phyloP scores from a whole-genome alignment of 1,139 yeast species.

The Suhomyces panamericanus region DNA sequence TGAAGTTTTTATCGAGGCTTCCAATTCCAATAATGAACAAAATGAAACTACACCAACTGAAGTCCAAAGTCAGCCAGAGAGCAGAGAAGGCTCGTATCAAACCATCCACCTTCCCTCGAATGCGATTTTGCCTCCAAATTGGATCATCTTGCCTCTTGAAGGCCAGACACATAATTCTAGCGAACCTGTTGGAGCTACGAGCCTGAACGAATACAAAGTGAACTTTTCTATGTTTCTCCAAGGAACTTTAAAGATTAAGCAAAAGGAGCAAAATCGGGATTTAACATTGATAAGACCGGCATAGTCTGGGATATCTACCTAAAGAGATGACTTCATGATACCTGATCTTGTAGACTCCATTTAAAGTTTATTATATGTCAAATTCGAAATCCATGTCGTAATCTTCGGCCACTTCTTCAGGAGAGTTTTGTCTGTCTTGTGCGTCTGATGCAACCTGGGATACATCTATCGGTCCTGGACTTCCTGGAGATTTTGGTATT shows the following conservation, averaged over 20 bases:
- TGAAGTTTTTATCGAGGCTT: neutral
- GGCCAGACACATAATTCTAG: neutral
- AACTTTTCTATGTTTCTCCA: slow-evolving; percentile 10
- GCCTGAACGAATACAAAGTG: slow-evolving; percentile 7
- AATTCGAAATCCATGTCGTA: slow-evolving; percentile 30
- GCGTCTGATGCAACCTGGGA: neutral
- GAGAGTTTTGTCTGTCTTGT: neutral
- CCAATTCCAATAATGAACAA: neutral
- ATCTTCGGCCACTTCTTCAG: slow-evolving; percentile 13
- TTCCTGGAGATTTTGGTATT: too few relatives aligned
- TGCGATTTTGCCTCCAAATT: slow-evolving; percentile 37
- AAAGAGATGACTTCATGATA: neutral
- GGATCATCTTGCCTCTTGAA: slow-evolving; percentile 35
- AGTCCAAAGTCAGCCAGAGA: slow-evolving; percentile 1
- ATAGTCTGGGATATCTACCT: neutral
- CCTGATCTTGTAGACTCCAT: neutral
- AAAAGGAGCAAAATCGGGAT: slow-evolving; percentile 6
- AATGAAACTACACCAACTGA: neutral
- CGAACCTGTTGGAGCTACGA: neutral
- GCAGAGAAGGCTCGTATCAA: slow-evolving; percentile 17
- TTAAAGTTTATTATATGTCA: slow-evolving; percentile 24
- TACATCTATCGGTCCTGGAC: too few relatives aligned
- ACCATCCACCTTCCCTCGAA: slow-evolving; percentile 25
- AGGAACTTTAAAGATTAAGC: slow-evolving; percentile 10
- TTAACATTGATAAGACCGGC: slow-evolving; percentile 8